Percentiles rank a stretch among this genome's conserved stretches.
Conservation (phyloP, 2,329 filamentous ascomycete genomes). For the Torrubiellomyces zombiae region DNA sequence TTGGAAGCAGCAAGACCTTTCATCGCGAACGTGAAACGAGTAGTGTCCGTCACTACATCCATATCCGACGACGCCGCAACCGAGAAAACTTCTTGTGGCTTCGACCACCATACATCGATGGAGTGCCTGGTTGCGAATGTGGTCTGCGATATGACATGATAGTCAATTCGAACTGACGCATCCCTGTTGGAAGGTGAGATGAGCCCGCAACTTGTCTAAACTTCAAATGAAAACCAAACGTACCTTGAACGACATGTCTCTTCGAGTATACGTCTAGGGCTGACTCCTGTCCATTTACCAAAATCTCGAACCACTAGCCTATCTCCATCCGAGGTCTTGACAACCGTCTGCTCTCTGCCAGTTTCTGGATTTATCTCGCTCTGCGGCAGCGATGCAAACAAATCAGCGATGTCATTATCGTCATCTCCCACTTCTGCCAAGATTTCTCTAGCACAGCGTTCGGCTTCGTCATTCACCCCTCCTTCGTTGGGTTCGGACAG, state of each 20-base stretch:
- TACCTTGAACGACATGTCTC: conserved; percentile 74
- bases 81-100: conserved; percentile 39
- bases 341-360: conserved; percentile 39
- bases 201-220: conserved; percentile 5
- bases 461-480: conserved; percentile 38
- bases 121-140: conserved; percentile 62
- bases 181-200: conserved; percentile 42
- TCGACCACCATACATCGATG: conserved; percentile 64
- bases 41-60: conserved; percentile 28
- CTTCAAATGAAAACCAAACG: no score
- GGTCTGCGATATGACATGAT: conserved; percentile 53
- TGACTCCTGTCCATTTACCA: conserved; percentile 64
- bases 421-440: conserved; percentile 36
- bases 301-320: conserved; percentile 62
- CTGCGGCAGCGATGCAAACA: conserved; percentile 45
- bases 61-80: conserved; percentile 19
- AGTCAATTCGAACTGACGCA: conserved; percentile 47
- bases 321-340: conserved; percentile 33
- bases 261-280: conserved; percentile 60
- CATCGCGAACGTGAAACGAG: conserved; percentile 56
- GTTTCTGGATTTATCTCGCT: conserved; percentile 40
- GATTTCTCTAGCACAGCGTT: conserved; percentile 40
- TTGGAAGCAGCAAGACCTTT: conserved; percentile 56
- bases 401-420: conserved; percentile 30
- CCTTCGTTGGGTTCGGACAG: conserved; percentile 10